phyloP scores from a whole-genome alignment of 2,329 filamentous ascomycete genomes.

The Arthrobotrys sphaeroides region DNA sequence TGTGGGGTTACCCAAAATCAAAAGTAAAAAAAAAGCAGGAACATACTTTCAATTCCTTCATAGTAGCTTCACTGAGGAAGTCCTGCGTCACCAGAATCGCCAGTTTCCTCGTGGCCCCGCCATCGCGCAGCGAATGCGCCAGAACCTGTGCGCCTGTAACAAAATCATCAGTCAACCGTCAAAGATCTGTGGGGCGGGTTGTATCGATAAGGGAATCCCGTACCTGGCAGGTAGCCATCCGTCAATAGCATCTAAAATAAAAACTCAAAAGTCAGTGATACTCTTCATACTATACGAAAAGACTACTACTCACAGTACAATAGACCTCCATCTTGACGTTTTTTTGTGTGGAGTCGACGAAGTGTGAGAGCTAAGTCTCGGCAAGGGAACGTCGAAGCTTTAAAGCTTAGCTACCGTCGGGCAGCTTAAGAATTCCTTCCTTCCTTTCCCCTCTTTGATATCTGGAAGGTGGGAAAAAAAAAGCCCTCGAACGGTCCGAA shows the following conservation, averaged over 20 bases:
- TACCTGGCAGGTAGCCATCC: constrained; percentile 92
- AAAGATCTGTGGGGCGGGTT: constrained; percentile 23
- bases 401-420: background rate
- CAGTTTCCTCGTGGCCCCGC: constrained; percentile 83
- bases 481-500: background rate
- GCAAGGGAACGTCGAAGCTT: constrained; percentile 8
- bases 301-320: constrained; percentile 55
- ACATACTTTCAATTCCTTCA: constrained; percentile 80
- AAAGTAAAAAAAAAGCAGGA: no score
- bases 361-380: background rate
- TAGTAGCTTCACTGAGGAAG: constrained; percentile 76
- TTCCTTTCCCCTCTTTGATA: background rate
- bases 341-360: background rate
- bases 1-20: constrained; percentile 32
- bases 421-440: background rate
- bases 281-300: background rate
- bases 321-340: constrained; percentile 53
- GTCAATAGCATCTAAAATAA: constrained; percentile 80
- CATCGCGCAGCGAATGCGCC: constrained; percentile 92
- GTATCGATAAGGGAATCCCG: constrained; percentile 54
- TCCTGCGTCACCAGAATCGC: constrained; percentile 85
- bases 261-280: background rate
- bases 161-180: constrained; percentile 54
- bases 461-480: background rate
- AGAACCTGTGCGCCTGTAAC: constrained; percentile 84